A percentile compares a stretch with the other conserved stretches of the same genome.
Conservation (phyloP, 2,329 filamentous ascomycete species). For the Juglanconis juglandina region DNA sequence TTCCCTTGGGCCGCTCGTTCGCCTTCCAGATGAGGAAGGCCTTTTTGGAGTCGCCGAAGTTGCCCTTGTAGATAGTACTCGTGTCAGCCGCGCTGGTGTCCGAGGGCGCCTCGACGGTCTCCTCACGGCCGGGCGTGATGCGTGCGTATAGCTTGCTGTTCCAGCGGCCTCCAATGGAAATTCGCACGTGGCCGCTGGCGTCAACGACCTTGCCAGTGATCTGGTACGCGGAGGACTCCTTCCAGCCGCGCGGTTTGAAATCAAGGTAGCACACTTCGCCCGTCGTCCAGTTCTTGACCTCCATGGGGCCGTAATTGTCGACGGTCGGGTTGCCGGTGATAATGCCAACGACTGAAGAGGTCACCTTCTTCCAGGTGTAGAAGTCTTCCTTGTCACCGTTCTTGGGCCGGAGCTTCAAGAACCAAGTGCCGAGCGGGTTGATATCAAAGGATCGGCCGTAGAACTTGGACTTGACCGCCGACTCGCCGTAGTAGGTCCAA, state of each 20-base stretch:
- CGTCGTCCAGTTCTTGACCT: constrained; percentile 95
- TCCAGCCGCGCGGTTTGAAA: constrained; percentile 96
- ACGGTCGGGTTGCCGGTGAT: constrained; percentile 94
- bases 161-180: constrained; percentile 92
- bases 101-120: constrained; percentile 58
- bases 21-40: constrained; percentile 94
- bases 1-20: constrained; percentile 72
- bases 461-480: constrained; percentile 92
- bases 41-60: constrained; percentile 60
- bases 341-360: constrained; percentile 94
- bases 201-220: constrained; percentile 84
- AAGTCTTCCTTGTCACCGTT: constrained; percentile 76
- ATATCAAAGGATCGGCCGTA: constrained; percentile 97
- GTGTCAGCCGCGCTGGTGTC: constrained; percentile 30
- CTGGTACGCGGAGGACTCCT: constrained; percentile 85
- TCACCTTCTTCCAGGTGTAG: constrained; percentile 99
- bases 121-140: constrained; percentile 86
- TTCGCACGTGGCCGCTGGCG: constrained; percentile 71
- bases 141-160: constrained; percentile 96
- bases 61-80: constrained; percentile 41
- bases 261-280: constrained; percentile 86
- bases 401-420: constrained; percentile 75
- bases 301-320: constrained; percentile 98
- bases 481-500: constrained; percentile 98
- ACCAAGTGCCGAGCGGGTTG: constrained; percentile 95